These are phyloP conservation scores for Ustilago sp. DNA, from an alignment of 1,284 basidiomycete species.

Conservation along the genomic window DNA sequence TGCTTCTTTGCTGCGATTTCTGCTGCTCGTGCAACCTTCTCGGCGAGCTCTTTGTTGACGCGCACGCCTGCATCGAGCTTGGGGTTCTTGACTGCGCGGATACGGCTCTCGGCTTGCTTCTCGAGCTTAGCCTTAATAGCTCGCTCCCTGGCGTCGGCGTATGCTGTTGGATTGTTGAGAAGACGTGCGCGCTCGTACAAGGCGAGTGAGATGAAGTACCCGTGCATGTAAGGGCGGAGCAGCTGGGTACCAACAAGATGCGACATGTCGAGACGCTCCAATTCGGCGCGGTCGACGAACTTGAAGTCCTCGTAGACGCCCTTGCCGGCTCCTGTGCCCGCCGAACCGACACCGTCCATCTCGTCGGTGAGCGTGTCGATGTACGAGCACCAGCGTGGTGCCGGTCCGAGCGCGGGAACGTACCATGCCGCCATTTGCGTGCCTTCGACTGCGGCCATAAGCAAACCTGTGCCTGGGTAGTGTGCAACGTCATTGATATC, in stretches of 20 bases:
- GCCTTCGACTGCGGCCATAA: slow-evolving; percentile 66
- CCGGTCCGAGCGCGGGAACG: slow-evolving; percentile 94
- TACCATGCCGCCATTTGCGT: slow-evolving; percentile 73
- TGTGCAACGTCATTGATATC: slow-evolving; percentile 72
- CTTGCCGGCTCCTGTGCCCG: slow-evolving; percentile 65
- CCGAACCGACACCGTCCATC: slow-evolving; percentile 86
- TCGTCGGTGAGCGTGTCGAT: slow-evolving; percentile 88
- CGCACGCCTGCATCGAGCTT: slow-evolving; percentile 72
- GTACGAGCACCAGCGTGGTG: slow-evolving; percentile 96
- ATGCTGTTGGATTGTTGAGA: slow-evolving; percentile 95
- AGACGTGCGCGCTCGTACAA: slow-evolving; percentile 95
- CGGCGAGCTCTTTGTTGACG: slow-evolving; percentile 92
- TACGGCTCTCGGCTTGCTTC: slow-evolving; percentile 90
- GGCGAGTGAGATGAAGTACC: slow-evolving; percentile 95
- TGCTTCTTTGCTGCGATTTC: slow-evolving; percentile 75
- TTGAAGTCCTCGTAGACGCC: slow-evolving; percentile 93
- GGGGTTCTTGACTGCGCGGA: slow-evolving; percentile 73
- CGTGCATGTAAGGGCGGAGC: slow-evolving; percentile 99
- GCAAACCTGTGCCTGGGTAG: slow-evolving; percentile 65
- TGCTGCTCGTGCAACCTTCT: slow-evolving; percentile 81
- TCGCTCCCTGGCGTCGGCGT: slow-evolving; percentile 91
- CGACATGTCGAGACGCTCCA: slow-evolving; percentile 80
- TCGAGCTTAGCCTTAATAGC: slow-evolving; percentile 89
- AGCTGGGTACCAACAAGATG: slow-evolving; percentile 93
- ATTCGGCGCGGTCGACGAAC: slow-evolving; percentile 89